Conservation (phyloP, 495 filamentous ascomycete species). For the Daldinia vernicosa region DNA sequence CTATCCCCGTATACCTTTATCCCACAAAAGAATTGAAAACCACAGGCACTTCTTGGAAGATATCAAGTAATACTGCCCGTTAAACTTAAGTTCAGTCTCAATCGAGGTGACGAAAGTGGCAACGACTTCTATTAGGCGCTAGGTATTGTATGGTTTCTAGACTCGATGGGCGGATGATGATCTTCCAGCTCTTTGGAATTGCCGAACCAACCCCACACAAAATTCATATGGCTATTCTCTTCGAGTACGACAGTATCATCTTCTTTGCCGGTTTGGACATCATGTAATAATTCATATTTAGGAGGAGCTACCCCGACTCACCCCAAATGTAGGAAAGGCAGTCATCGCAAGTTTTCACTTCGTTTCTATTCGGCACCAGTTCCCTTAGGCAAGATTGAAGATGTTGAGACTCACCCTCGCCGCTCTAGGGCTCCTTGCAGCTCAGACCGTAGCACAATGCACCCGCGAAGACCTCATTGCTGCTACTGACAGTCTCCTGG, state of each 20-base stretch:
- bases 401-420: constrained; percentile 40
- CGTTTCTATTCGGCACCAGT: constrained; percentile 6
- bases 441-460: constrained; percentile 44
- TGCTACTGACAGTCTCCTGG: constrained; percentile 53
- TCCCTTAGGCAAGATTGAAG: constrained; percentile 14
- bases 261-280: constrained; percentile 37
- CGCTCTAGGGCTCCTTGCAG: constrained; percentile 36
- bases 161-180: constrained; percentile 40
- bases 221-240: constrained; percentile 48
- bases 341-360: constrained; percentile 5
- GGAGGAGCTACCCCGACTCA: constrained; percentile 23
- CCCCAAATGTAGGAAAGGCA: constrained; percentile 12
- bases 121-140: constrained; percentile 18
- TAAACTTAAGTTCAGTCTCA: constrained; percentile 4
- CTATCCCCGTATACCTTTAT: background rate
- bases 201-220: constrained; percentile 44
- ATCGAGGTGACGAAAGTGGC: constrained; percentile 18
- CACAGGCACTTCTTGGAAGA: background rate
- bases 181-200: constrained; percentile 44
- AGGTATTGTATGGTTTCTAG: constrained; percentile 21
- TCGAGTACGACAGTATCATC: constrained; percentile 41
- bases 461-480: constrained; percentile 53
- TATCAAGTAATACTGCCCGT: constrained; percentile 14
- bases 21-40: background rate
- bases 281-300: constrained; percentile 35